A percentile compares a stretch with the other conserved stretches of the same genome.
phyloP scores from a whole-genome alignment of 805 yeast species.

The Metschnikowia baotianmanensis region DNA sequence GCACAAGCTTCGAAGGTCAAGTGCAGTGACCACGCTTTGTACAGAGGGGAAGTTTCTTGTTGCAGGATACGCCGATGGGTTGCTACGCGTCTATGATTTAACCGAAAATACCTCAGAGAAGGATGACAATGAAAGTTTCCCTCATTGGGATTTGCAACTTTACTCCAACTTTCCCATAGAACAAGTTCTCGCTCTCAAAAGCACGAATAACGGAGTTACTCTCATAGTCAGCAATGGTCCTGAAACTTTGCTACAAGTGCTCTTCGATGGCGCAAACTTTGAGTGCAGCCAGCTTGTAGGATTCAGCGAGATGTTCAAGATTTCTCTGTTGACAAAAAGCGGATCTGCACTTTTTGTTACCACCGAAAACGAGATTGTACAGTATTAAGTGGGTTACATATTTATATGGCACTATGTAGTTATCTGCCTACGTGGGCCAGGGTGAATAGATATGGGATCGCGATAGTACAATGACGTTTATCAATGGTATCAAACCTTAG shows the following conservation, averaged over 20 bases:
- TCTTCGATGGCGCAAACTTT: constrained; percentile 6
- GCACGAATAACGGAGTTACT: background rate
- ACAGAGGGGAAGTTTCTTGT: constrained; percentile 12
- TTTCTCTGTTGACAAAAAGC: constrained; percentile 13
- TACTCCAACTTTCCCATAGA: constrained; percentile 10
- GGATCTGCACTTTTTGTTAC: constrained; percentile 6
- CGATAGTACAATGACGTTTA: background rate
- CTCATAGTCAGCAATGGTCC: constrained; percentile 26
- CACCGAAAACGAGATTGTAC: constrained; percentile 10
- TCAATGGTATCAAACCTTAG: constrained; percentile 2
- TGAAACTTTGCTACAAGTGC: constrained; percentile 21
- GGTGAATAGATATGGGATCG: background rate
- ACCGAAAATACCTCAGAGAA: background rate
- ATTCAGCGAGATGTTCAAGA: constrained; percentile 24
- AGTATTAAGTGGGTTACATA: background rate
- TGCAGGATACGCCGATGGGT: constrained; percentile 20
- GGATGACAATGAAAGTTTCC: no score
- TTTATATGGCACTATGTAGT: no score
- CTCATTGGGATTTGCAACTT: constrained; percentile 9
- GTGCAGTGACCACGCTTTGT: constrained; percentile 18
- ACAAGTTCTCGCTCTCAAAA: background rate
- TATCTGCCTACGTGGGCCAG: no score
- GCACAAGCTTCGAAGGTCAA: constrained; percentile 1
- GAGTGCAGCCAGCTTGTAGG: constrained; percentile 22
- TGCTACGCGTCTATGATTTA: constrained; percentile 16